phyloP scores from a whole-genome alignment of 2,329 filamentous ascomycete species.

The Colletotrichum orbiculare region DNA sequence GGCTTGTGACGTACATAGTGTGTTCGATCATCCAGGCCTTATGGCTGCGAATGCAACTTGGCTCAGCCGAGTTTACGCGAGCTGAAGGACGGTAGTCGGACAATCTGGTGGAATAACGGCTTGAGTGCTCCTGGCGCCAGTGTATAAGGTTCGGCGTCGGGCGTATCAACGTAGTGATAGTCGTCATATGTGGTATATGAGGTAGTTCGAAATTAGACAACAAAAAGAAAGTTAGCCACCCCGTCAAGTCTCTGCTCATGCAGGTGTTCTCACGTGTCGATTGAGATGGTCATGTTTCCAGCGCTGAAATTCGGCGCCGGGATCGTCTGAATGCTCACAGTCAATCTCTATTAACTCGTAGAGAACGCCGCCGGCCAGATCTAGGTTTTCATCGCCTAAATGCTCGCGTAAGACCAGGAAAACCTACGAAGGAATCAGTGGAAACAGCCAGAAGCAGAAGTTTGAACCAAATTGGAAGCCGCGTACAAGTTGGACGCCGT shows the following conservation, averaged over 20 bases:
- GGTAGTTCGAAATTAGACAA: conserved; percentile 56
- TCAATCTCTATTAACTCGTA: conserved; percentile 60
- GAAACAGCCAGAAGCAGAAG: not conserved
- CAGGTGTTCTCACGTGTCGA: conserved; percentile 49
- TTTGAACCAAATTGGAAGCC: not conserved
- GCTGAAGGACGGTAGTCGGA: conserved; percentile 49
- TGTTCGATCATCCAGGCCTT: conserved; percentile 57
- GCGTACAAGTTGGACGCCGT: conserved; percentile 54
- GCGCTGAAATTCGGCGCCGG: conserved; percentile 57
- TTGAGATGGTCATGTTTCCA: conserved; percentile 58
- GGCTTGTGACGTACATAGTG: conserved; percentile 54
- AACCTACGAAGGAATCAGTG: conserved; percentile 42
- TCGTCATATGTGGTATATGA: conserved; percentile 59
- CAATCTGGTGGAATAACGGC: conserved; percentile 52
- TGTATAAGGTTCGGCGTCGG: conserved; percentile 50
- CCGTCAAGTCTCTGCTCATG: not conserved
- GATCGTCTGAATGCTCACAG: conserved; percentile 55
- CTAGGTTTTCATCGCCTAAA: conserved; percentile 57
- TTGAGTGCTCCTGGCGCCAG: conserved; percentile 51
- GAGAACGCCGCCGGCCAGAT: conserved; percentile 55
- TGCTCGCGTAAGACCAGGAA: conserved; percentile 56
- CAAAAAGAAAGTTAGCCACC: not conserved
- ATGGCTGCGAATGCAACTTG: conserved; percentile 50
- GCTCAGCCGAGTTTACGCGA: conserved; percentile 41
- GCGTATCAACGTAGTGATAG: conserved; percentile 54